These are phyloP conservation scores for Cyamopsis tetragonoloba DNA, from an alignment of 306 rosid species.

Conservation along the genomic window DNA sequence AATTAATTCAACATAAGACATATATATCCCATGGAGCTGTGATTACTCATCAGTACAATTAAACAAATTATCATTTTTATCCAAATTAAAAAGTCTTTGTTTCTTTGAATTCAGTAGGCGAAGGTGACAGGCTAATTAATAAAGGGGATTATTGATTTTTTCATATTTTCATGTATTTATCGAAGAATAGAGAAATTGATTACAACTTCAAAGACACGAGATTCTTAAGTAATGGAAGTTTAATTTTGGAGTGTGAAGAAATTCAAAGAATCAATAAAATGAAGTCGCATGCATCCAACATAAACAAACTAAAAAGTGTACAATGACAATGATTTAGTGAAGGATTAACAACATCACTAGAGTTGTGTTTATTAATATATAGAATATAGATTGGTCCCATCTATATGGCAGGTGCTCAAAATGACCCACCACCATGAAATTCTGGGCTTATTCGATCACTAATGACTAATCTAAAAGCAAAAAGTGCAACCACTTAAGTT, in stretches of 20 bases:
- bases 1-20: not conserved
- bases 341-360: not conserved
- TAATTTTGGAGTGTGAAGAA: no score
- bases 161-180: conserved; percentile 18
- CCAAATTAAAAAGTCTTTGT: not conserved
- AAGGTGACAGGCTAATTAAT: not conserved
- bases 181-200: not conserved
- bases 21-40: no score
- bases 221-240: not conserved
- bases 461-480: conserved; percentile 13
- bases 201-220: not conserved
- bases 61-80: no score
- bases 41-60: no score
- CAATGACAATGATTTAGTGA: conserved; percentile 1
- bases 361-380: no score
- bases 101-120: not conserved
- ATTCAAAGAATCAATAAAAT: not conserved
- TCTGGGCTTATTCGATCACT: conserved; percentile 6
- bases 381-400: no score
- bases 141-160: not conserved
- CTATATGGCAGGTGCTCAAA: not conserved
- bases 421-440: conserved; percentile 36
- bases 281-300: not conserved
- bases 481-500: conserved; percentile 20
- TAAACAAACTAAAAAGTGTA: not conserved